Conservation (phyloP, 2,329 filamentous ascomycete species). For the Phaeoacremonium minimum region DNA sequence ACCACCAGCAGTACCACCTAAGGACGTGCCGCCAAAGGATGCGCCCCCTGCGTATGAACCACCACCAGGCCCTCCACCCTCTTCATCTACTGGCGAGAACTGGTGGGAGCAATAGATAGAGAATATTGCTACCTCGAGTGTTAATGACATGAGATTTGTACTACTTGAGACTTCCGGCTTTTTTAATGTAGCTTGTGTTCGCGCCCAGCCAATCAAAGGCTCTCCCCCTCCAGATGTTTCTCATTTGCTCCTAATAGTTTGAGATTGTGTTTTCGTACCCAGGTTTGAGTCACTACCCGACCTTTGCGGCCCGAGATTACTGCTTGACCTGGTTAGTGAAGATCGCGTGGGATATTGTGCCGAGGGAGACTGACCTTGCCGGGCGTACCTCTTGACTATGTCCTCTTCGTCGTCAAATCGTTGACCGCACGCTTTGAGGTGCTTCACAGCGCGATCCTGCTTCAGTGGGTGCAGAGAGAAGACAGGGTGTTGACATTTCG, state of each 20-base stretch:
- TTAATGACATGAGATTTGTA: no score
- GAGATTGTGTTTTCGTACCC: not conserved
- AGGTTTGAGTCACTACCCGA: not conserved
- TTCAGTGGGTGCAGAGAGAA: not conserved
- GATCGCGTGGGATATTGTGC: not conserved
- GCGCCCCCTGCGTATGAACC: no score
- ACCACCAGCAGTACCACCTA: no score
- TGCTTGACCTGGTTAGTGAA: not conserved
- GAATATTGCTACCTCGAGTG: no score
- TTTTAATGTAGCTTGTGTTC: no score
- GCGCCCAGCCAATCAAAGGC: no score
- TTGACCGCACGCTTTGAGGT: not conserved
- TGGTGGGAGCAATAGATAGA: no score
- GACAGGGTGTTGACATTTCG: not conserved
- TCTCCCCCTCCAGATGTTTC: not conserved
- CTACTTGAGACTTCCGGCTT: no score
- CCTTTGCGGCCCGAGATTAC: not conserved
- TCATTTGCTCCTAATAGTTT: not conserved
- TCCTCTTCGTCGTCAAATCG: not conserved
- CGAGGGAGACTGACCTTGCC: not conserved
- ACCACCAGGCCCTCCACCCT: no score
- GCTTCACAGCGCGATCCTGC: not conserved
- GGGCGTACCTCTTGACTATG: not conserved
- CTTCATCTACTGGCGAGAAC: no score
- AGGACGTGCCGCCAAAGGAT: no score